A percentile compares a stretch with the other conserved stretches of the same genome.
Conservation (phyloP, 352 stramenopile species). For the Blastocystis sp. region DNA sequence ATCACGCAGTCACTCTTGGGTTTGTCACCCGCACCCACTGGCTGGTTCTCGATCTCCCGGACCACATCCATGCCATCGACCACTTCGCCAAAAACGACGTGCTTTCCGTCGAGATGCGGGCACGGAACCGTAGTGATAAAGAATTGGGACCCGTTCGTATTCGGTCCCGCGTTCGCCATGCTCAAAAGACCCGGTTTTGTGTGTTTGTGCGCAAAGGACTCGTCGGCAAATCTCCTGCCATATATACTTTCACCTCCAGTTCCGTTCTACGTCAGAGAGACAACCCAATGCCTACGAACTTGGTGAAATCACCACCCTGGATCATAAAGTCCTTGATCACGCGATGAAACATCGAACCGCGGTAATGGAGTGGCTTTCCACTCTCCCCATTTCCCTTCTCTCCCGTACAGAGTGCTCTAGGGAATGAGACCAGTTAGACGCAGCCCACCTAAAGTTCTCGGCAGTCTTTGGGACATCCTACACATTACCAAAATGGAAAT, state of each 20-base stretch:
- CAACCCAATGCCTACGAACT: slow-evolving; percentile 13
- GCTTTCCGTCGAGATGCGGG: slow-evolving; percentile 91
- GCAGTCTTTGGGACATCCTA: slow-evolving; percentile 76
- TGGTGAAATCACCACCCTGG: slow-evolving; percentile 83
- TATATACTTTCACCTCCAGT: slow-evolving; percentile 86
- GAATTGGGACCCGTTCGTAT: slow-evolving; percentile 92
- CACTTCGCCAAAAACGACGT: slow-evolving; percentile 89
- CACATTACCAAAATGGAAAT: slow-evolving; percentile 77
- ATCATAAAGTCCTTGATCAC: slow-evolving; percentile 99
- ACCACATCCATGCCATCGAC: slow-evolving; percentile 86
- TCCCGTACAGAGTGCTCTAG: slow-evolving; percentile 79
- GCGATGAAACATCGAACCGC: slow-evolving; percentile 88
- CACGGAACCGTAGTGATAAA: slow-evolving; percentile 94
- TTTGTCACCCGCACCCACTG: slow-evolving; percentile 85
- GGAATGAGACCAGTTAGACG: slow-evolving; percentile 7
- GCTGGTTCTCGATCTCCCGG: slow-evolving; percentile 85
- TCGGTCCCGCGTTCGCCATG: slow-evolving; percentile 87
- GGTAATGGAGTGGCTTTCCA: slow-evolving; percentile 78
- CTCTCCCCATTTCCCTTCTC: slow-evolving; percentile 81
- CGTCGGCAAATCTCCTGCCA: slow-evolving; percentile 77
- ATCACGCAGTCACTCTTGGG: slow-evolving; percentile 89
- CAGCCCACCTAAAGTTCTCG: slow-evolving; percentile 81
- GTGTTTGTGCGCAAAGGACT: slow-evolving; percentile 79
- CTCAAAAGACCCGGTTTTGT: slow-evolving; percentile 77
- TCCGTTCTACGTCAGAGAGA: slow-evolving; percentile 77